Conservation (phyloP, 768 basidiomycete genomes). For the Pilatotrama ljubarskyi region DNA sequence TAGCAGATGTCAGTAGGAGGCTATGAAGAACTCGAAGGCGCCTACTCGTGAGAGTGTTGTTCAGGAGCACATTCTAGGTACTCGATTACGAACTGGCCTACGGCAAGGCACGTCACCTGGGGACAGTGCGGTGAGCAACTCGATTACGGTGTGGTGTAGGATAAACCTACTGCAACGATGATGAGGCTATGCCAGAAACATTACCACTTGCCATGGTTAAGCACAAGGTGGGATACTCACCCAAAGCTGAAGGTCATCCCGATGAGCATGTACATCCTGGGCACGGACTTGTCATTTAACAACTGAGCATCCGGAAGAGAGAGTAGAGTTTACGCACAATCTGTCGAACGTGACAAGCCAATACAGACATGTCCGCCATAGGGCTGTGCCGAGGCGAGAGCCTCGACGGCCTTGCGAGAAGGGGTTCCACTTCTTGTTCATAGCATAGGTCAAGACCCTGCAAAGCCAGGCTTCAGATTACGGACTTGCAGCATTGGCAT, state of each 20-base stretch:
- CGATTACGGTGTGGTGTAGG: neutral
- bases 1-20: slow-evolving; percentile 14
- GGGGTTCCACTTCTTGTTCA: slow-evolving; percentile 52
- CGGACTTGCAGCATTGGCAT: neutral
- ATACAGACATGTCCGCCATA: slow-evolving; percentile 58
- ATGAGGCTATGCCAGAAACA: slow-evolving; percentile 41
- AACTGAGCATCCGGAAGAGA: neutral
- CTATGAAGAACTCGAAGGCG: neutral
- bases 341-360: slow-evolving; percentile 57
- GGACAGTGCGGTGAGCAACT: neutral
- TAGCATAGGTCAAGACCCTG: slow-evolving; percentile 52
- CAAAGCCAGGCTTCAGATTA: neutral
- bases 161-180: slow-evolving; percentile 45
- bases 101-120: slow-evolving; percentile 57
- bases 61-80: slow-evolving; percentile 29
- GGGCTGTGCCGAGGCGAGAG: slow-evolving; percentile 46
- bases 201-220: neutral
- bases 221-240: slow-evolving; percentile 40
- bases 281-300: neutral
- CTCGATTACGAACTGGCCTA: slow-evolving; percentile 60
- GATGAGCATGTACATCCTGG: slow-evolving; percentile 70
- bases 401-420: slow-evolving; percentile 32
- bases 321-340: slow-evolving; percentile 48
- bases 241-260: slow-evolving; percentile 72
- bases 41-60: slow-evolving; percentile 18